A percentile compares a stretch with the other conserved stretches of the same genome.
Conservation (phyloP, 148 eudicot genomes). For the Salicornia ramosissima region DNA sequence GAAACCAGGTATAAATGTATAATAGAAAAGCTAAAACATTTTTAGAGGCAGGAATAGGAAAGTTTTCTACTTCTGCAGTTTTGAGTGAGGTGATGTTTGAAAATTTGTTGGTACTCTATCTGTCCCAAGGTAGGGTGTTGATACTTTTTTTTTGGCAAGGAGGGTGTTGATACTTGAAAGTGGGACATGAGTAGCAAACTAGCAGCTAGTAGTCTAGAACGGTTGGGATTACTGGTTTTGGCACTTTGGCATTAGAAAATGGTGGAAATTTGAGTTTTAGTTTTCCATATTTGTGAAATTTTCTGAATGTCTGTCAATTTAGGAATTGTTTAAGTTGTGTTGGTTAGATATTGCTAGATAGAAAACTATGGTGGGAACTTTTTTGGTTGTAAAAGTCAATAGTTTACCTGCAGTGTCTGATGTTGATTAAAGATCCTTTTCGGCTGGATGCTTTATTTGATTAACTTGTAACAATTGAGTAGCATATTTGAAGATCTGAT, state of each 20-base stretch:
- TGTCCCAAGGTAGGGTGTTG: too few relatives aligned
- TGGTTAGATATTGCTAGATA: neutral
- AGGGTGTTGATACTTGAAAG: too few relatives aligned
- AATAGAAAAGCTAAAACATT: too few relatives aligned
- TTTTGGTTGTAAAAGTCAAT: neutral
- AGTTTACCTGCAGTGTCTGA: neutral
- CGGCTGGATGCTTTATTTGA: neutral
- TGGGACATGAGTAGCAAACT: too few relatives aligned
- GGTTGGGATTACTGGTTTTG: too few relatives aligned
- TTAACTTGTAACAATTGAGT: neutral
- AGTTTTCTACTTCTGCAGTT: too few relatives aligned
- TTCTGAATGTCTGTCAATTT: neutral
- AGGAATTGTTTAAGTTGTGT: neutral
- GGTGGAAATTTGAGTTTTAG: neutral
- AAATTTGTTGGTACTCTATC: too few relatives aligned
- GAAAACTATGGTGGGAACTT: neutral
- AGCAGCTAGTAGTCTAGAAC: too few relatives aligned
- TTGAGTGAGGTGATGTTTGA: too few relatives aligned
- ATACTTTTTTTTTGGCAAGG: too few relatives aligned
- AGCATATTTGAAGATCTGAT: neutral
- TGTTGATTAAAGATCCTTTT: neutral
- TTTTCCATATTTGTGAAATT: neutral
- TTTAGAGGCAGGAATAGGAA: too few relatives aligned
- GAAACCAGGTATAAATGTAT: too few relatives aligned
- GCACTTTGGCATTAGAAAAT: neutral